A percentile compares a stretch with the other conserved stretches of the same genome.
Evolutionary conservation across 140 eudicot species (phyloP).

Genomic region (Anethum foeniculum): DNA sequence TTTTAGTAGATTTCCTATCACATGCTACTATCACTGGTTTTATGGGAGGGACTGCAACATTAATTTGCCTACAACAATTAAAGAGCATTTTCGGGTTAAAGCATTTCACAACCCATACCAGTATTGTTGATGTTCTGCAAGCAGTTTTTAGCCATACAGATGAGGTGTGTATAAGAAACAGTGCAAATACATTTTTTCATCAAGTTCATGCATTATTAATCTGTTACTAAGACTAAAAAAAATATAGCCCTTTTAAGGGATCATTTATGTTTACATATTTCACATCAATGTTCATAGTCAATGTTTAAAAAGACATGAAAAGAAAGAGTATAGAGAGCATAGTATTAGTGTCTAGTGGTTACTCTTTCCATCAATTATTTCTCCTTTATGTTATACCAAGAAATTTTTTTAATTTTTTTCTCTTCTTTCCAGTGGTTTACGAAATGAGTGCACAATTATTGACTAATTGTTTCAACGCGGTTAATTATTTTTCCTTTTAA

Average conservation of each 20-base stretch:
- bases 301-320: not conserved
- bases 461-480: not conserved
- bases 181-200: not conserved
- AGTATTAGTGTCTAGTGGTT: not conserved
- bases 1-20: constrained; percentile 78
- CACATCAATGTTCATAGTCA: not conserved
- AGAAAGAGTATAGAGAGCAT: not conserved
- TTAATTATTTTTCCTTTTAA: not conserved
- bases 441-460: not conserved
- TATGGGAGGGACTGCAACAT: constrained; percentile 91
- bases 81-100: constrained; percentile 75
- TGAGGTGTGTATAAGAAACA: constrained; percentile 38
- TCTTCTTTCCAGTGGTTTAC: not conserved
- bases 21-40: constrained; percentile 85
- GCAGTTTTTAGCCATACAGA: constrained; percentile 34
- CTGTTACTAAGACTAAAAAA: not conserved
- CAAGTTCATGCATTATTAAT: not conserved
- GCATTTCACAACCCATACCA: constrained; percentile 67
- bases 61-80: constrained; percentile 70
- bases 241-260: not conserved
- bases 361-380: not conserved
- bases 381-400: not conserved
- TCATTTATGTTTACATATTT: not conserved
- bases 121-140: constrained; percentile 49
- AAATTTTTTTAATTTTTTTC: not conserved